Conservation (phyloP, 805 yeast species). For the Metschnikowia noctiluminum region DNA sequence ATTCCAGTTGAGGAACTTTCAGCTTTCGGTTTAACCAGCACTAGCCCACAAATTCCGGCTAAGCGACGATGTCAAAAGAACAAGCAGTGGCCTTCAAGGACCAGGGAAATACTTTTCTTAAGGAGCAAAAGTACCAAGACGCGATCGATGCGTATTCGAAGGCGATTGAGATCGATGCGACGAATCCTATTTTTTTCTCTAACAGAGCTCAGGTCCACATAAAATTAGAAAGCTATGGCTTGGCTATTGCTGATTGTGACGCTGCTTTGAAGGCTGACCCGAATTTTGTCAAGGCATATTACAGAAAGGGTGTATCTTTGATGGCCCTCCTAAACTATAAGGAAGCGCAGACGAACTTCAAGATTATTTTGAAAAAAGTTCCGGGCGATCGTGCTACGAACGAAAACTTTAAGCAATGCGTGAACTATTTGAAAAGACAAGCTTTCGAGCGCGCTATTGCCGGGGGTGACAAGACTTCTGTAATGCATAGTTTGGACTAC, state of each 20-base stretch:
- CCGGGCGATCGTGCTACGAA: constrained; percentile 71
- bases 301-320: constrained; percentile 80
- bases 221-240: constrained; percentile 81
- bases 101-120: constrained; percentile 71
- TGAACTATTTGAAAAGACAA: constrained; percentile 60
- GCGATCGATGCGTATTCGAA: constrained; percentile 71
- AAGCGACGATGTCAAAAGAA: constrained; percentile 18
- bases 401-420: constrained; percentile 59
- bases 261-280: constrained; percentile 66
- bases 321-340: constrained; percentile 74
- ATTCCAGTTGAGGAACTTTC: not conserved
- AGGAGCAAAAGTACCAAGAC: constrained; percentile 55
- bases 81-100: constrained; percentile 55
- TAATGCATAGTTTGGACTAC: constrained; percentile 47
- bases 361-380: constrained; percentile 52
- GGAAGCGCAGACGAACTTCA: constrained; percentile 69
- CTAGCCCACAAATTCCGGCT: too few species aligned
- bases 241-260: constrained; percentile 77
- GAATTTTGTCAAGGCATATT: constrained; percentile 72
- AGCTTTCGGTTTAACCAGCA: too few species aligned
- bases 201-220: constrained; percentile 90
- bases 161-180: constrained; percentile 65
- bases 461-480: constrained; percentile 55
- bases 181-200: constrained; percentile 65
- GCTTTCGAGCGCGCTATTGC: constrained; percentile 88